phyloP scores from a whole-genome alignment of 2,329 filamentous ascomycete species.

The Talaromyces atroroseus region DNA sequence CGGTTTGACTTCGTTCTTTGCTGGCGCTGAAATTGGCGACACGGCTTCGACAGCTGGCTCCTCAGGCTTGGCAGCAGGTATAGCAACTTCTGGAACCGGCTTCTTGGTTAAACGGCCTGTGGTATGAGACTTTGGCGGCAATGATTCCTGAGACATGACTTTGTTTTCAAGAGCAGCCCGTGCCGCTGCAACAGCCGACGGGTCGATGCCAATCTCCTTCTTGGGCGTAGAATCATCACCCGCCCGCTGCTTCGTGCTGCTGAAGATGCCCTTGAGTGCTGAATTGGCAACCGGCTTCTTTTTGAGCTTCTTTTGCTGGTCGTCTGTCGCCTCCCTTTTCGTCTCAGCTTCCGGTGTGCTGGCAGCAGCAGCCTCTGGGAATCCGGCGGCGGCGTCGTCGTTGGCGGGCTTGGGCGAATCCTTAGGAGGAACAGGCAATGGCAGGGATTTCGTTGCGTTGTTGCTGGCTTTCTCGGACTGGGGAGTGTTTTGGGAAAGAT shows the following conservation, averaged over 20 bases:
- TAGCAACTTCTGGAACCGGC: slow-evolving; percentile 7
- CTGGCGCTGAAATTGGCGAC: slow-evolving; percentile 7
- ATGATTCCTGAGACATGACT: slow-evolving; percentile 27
- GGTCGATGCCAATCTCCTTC: slow-evolving; percentile 29
- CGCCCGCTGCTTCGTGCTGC: slow-evolving; percentile 33
- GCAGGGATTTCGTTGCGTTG: slow-evolving; percentile 16
- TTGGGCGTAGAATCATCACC: slow-evolving; percentile 22
- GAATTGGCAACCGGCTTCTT: slow-evolving; percentile 36
- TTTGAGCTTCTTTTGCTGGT: slow-evolving; percentile 37
- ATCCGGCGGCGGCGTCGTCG: slow-evolving; percentile 14
- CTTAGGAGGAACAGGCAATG: slow-evolving; percentile 17
- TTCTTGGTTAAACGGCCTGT: slow-evolving; percentile 28
- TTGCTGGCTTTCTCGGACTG: neutral
- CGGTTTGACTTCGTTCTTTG: slow-evolving; percentile 10
- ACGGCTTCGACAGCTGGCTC: slow-evolving; percentile 4
- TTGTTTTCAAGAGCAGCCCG: slow-evolving; percentile 38
- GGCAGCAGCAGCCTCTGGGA: slow-evolving; percentile 16
- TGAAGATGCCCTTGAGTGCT: slow-evolving; percentile 42
- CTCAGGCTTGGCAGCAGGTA: slow-evolving; percentile 2
- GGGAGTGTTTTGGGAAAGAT: slow-evolving; percentile 11
- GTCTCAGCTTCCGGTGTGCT: slow-evolving; percentile 11
- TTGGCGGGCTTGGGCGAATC: slow-evolving; percentile 15
- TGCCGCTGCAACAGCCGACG: slow-evolving; percentile 38
- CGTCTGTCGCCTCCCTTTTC: slow-evolving; percentile 26
- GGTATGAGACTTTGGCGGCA: slow-evolving; percentile 16